A percentile compares a stretch with the other conserved stretches of the same genome.
Evolutionary conservation across 1,139 yeast species (phyloP).

Genomic region (Meyerozyma smithsonii): DNA sequence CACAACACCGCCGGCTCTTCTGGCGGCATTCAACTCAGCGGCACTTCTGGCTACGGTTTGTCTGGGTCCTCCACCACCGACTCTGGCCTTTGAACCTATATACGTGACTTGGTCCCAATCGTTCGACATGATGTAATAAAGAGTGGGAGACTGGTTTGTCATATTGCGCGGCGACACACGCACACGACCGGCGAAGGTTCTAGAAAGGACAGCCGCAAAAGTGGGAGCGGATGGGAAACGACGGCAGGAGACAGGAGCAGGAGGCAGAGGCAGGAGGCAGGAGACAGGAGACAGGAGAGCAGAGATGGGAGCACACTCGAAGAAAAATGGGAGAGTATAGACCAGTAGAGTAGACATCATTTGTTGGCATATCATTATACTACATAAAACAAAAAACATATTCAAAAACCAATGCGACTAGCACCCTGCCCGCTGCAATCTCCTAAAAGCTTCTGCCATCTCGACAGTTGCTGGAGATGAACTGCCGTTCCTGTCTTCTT

Average conservation of each 20-base stretch:
- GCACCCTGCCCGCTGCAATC: too few relatives aligned
- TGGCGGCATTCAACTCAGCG: conserved; percentile 84
- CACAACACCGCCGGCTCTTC: conserved; percentile 84
- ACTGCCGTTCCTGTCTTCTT: too few relatives aligned
- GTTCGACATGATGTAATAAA: conserved; percentile 25
- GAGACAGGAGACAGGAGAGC: neutral
- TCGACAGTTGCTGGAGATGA: too few relatives aligned
- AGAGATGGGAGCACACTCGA: neutral
- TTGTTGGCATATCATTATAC: too few relatives aligned
- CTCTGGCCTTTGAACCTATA: conserved; percentile 84
- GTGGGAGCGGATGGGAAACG: too few relatives aligned
- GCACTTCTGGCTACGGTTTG: conserved; percentile 75
- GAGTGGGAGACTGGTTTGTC: neutral
- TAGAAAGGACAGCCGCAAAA: neutral
- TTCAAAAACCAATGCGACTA: too few relatives aligned
- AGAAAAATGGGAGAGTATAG: neutral
- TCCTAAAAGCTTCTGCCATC: too few relatives aligned
- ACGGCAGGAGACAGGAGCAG: neutral
- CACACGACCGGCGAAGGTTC: conserved; percentile 3
- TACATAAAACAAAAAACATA: too few relatives aligned
- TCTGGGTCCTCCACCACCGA: conserved; percentile 87
- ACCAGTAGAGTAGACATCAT: neutral
- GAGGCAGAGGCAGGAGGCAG: neutral
- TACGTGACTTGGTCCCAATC: conserved; percentile 92
- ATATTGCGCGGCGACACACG: conserved; percentile 1